Conservation (phyloP, 192 early-diverging fungal genomes). For the Dispira simplex region DNA sequence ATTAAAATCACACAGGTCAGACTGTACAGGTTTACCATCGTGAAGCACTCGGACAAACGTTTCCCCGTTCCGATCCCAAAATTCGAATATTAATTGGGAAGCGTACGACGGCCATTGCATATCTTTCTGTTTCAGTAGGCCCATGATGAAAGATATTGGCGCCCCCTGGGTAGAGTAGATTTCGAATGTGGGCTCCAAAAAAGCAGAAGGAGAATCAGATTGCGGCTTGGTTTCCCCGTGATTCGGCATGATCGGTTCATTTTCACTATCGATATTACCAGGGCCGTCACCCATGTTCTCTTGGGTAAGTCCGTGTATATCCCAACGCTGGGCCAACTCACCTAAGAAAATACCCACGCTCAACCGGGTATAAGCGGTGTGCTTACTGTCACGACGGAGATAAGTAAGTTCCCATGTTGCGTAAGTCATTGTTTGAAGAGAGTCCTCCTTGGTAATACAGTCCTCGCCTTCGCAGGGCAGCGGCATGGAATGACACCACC, state of each 20-base stretch:
- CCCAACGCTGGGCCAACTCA: slow-evolving; percentile 1
- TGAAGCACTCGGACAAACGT: slow-evolving; percentile 32
- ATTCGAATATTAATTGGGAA: slow-evolving; percentile 30
- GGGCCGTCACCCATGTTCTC: neutral
- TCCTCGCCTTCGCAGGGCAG: neutral
- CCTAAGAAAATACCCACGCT: slow-evolving; percentile 25
- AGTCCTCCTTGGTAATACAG: slow-evolving; percentile 3
- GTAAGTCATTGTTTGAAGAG: neutral
- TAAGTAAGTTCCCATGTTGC: slow-evolving; percentile 10
- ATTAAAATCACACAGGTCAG: slow-evolving; percentile 26
- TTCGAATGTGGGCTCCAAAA: slow-evolving; percentile 18
- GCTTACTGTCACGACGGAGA: slow-evolving; percentile 13
- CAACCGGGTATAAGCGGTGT: slow-evolving; percentile 20
- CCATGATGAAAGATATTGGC: slow-evolving; percentile 27
- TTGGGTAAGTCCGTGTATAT: slow-evolving; percentile 2
- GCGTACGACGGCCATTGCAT: slow-evolving; percentile 38
- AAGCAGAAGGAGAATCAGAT: neutral
- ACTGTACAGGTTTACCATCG: slow-evolving; percentile 29
- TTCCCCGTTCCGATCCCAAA: slow-evolving; percentile 26
- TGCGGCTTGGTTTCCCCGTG: neutral
- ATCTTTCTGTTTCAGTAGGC: slow-evolving; percentile 18
- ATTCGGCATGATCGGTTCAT: neutral
- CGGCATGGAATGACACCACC: slow-evolving; percentile 11
- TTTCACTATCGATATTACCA: neutral
- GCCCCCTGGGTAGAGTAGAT: slow-evolving; percentile 35